These are phyloP conservation scores for Ambrosia trifida DNA, from an alignment of 129 eudicot species.

Conservation along the genomic window DNA sequence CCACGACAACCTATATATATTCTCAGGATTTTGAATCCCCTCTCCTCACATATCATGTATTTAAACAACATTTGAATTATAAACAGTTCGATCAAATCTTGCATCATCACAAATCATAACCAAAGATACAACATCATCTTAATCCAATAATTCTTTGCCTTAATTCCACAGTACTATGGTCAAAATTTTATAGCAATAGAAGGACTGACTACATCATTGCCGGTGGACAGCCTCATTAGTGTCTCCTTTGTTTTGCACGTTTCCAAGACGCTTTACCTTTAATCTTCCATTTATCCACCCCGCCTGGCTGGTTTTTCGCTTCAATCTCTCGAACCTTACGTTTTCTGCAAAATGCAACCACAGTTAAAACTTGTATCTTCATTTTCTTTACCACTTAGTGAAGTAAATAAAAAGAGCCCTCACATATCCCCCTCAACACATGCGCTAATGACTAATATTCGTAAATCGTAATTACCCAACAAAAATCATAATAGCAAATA, in stretches of 20 bases:
- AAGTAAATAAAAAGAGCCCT: no score
- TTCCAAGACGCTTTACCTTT: constrained; percentile 51
- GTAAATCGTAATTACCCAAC: no score
- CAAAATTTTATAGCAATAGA: not conserved
- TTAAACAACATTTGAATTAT: not conserved
- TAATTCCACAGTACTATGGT: not conserved
- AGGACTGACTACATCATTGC: not conserved
- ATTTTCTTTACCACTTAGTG: no score
- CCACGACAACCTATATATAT: no score
- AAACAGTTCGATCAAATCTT: not conserved
- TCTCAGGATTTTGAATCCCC: not conserved
- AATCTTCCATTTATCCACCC: constrained; percentile 79
- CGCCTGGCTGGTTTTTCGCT: constrained; percentile 56
- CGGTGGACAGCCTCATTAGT: constrained; percentile 9
- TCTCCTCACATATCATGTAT: not conserved
- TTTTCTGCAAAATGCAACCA: constrained; percentile 54
- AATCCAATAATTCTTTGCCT: not conserved
- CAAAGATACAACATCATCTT: constrained; percentile 2
- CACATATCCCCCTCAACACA: no score
- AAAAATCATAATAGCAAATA: not conserved
- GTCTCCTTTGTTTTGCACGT: constrained; percentile 69
- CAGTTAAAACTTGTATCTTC: not conserved
- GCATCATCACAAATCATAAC: constrained; percentile 7
- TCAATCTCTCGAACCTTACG: constrained; percentile 90
- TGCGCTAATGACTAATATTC: no score